Evolutionary conservation across 306 rosid genomes (phyloP).

Genomic region (Vicia faba): DNA sequence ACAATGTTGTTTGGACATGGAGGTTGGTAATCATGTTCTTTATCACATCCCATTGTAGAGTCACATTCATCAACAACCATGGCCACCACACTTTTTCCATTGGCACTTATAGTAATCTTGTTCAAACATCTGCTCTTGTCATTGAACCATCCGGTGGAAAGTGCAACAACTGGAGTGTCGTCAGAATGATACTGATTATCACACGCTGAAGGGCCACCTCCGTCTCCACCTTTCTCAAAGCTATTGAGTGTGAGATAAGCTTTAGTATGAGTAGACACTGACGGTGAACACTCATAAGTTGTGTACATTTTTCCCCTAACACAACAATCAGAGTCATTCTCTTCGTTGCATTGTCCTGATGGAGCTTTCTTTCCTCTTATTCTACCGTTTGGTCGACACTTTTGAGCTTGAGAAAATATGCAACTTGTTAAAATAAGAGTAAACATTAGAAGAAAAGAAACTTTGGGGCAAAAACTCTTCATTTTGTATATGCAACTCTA

Average conservation of each 20-base stretch:
- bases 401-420: conserved; percentile 29
- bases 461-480: conserved; percentile 1
- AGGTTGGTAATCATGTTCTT: too few relatives aligned
- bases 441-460: too few relatives aligned
- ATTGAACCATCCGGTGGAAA: background rate
- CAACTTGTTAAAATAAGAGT: background rate
- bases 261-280: background rate
- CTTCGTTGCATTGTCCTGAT: conserved; percentile 42
- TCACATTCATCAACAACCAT: too few relatives aligned
- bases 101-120: too few relatives aligned
- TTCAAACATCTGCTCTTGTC: background rate
- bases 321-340: conserved; percentile 48
- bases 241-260: background rate
- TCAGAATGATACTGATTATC: background rate
- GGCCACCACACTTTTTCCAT: too few relatives aligned
- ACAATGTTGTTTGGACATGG: too few relatives aligned
- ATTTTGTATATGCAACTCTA: background rate
- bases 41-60: too few relatives aligned
- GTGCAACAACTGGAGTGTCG: background rate
- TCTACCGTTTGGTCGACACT: conserved; percentile 34
- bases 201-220: background rate
- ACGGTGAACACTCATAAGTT: conserved; percentile 48
- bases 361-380: conserved; percentile 35
- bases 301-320: conserved; percentile 35
- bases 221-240: background rate